Evolutionary conservation across 2,329 filamentous ascomycete species (phyloP), one percentile per base, ranked within the genome.

Genomic region (Herpotrichia juniperi): DNA sequence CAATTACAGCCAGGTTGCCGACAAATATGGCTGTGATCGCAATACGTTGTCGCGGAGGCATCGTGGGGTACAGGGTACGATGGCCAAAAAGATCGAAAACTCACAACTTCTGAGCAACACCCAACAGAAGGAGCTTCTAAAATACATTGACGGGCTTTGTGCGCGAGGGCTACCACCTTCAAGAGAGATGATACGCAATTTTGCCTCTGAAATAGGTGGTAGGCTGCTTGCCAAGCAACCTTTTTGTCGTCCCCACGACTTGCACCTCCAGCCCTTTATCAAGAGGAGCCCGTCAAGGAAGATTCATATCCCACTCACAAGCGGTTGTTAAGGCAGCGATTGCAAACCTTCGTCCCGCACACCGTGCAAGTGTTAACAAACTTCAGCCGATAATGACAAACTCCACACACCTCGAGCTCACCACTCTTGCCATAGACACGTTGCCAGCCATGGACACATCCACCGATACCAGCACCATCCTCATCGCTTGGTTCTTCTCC

Each of bases 281-380:
- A 34, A 34, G 31, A 10, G 6, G 31, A 34, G 31, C 31, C 12
- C 16, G 4, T 34, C 31, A 34, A 34, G 14, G 31, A 34, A 9
- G 14, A 34, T 34, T 9, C 31, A 34, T 34, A 5, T n/a, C 31
- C 8, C 31, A 10, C 31, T 48, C 17, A 42, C 22, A 48, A 22
- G 19, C 46, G 46, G 30, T 57, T 57, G 22, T 53, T 51, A 26
- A 57, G 26, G 34, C 54, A 57, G 17, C 54, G 50, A 26, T 51
- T 51, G 51, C 54, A 57, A 21, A 49, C 32, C 42, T 46, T 44
- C 17, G 50, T 53, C 14, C 37, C 48, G 35, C 54, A 57, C 0
- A 11, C 22, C 26, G 32, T 42, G 30, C 54, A 57, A 37, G 16
- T 21, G 42, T 54, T 54, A 17, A 57, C 47, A 28, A 51, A 57